Evolutionary conservation across 257 asterid genomes (phyloP).

Genomic region (Prunella vulgaris): DNA sequence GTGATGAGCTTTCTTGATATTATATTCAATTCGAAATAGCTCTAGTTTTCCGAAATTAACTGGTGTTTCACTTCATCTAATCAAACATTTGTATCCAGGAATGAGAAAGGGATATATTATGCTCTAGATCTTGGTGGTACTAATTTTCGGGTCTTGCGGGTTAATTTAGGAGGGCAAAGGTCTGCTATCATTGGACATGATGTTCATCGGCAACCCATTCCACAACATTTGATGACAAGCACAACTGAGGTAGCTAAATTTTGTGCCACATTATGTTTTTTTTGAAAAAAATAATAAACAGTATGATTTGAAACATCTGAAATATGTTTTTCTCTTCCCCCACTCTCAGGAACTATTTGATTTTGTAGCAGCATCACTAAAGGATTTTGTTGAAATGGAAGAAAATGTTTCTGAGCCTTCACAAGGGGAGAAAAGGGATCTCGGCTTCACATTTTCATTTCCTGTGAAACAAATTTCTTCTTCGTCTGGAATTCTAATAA

Average conservation of each 20-base stretch:
- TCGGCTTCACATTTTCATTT: conserved; percentile 89
- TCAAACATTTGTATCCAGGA: conserved; percentile 23
- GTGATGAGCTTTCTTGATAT: not conserved
- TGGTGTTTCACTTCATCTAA: not conserved
- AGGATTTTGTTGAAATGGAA: conserved; percentile 56
- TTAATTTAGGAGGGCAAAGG: conserved; percentile 55
- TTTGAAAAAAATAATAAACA: not conserved
- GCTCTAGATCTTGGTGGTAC: conserved; percentile 74
- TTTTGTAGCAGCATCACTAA: conserved; percentile 59
- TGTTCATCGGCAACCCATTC: conserved; percentile 52
- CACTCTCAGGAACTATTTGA: conserved; percentile 72
- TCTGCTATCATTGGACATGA: conserved; percentile 43
- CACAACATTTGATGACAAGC: conserved; percentile 50
- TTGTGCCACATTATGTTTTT: not conserved
- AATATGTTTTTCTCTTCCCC: not conserved
- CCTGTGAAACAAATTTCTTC: conserved; percentile 72
- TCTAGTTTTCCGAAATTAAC: not conserved
- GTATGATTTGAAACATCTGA: not conserved
- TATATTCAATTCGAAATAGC: not conserved
- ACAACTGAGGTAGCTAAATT: conserved; percentile 45
- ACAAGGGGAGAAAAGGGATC: conserved; percentile 38
- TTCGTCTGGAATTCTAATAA: conserved; percentile 64
- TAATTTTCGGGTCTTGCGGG: conserved; percentile 61
- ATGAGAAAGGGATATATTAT: conserved; percentile 53
- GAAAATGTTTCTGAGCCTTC: conserved; percentile 33